Percentiles rank a stretch among this genome's conserved stretches.
Evolutionary conservation across 768 basidiomycete species (phyloP).

Genomic region (Boletus reticulatus): DNA sequence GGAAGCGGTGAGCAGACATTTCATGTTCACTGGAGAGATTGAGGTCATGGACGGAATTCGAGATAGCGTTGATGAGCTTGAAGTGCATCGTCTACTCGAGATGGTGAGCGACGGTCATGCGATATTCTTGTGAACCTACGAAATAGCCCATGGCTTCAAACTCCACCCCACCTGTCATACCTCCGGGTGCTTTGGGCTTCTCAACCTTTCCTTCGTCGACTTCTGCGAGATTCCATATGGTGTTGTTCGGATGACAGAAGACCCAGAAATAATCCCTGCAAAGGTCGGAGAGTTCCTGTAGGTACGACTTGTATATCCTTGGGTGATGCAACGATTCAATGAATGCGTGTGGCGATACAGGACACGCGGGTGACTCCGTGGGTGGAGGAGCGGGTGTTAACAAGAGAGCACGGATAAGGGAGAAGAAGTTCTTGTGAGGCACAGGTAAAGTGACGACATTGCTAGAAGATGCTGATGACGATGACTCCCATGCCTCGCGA

Average conservation of each 20-base stretch:
- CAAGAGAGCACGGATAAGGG: conserved; percentile 72
- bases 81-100: conserved; percentile 76
- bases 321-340: conserved; percentile 69
- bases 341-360: conserved; percentile 76
- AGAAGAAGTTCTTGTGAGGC: conserved; percentile 71
- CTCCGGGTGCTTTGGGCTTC: conserved; percentile 90
- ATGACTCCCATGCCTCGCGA: conserved; percentile 59
- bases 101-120: conserved; percentile 7
- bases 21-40: conserved; percentile 66
- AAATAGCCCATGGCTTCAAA: conserved; percentile 96
- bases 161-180: conserved; percentile 98
- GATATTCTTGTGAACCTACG: conserved; percentile 47
- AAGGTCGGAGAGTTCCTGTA: conserved; percentile 82
- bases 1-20: conserved; percentile 79
- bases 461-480: conserved; percentile 38
- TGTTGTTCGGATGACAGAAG: conserved; percentile 94
- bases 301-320: conserved; percentile 76
- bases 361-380: conserved; percentile 56
- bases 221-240: conserved; percentile 82
- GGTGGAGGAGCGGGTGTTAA: conserved; percentile 69
- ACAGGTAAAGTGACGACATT: conserved; percentile 64
- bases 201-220: conserved; percentile 85
- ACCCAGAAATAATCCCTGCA: conserved; percentile 97
- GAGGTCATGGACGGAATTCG: conserved; percentile 61
- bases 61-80: conserved; percentile 79